Percentiles rank a stretch among this genome's conserved stretches.
Evolutionary conservation across 2,329 filamentous ascomycete genomes (phyloP).

Genomic region (Mycosphaerella sp.): DNA sequence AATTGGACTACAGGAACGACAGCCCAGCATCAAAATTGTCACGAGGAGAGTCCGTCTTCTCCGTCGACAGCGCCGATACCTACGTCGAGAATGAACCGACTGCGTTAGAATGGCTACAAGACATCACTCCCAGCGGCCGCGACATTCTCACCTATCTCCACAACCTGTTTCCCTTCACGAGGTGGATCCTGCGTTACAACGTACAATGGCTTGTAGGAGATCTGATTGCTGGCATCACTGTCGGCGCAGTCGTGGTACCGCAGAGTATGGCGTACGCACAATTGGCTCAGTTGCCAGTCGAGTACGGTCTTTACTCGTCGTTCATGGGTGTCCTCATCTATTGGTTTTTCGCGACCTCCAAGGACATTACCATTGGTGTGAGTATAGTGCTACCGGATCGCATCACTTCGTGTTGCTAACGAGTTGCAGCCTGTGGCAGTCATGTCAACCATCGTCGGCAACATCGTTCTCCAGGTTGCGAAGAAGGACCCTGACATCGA

Average conservation of each 20-base stretch:
- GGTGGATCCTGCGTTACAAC: conserved; percentile 91
- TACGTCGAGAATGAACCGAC: conserved; percentile 82
- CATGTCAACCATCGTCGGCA: conserved; percentile 84
- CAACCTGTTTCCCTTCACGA: conserved; percentile 76
- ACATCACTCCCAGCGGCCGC: conserved; percentile 54
- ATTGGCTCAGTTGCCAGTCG: conserved; percentile 68
- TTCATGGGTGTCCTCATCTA: conserved; percentile 95
- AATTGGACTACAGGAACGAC: conserved; percentile 63
- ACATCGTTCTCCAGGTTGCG: conserved; percentile 63
- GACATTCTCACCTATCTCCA: conserved; percentile 57
- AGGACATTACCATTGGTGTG: conserved; percentile 95
- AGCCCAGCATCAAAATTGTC: conserved; percentile 52
- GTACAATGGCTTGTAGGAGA: conserved; percentile 82
- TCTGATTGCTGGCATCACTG: conserved; percentile 74
- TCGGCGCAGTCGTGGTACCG: conserved; percentile 79
- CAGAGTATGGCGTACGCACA: conserved; percentile 94
- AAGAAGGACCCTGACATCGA: conserved; percentile 52
- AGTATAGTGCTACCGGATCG: conserved; percentile 34
- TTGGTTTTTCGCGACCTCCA: conserved; percentile 97
- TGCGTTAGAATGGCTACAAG: conserved; percentile 62
- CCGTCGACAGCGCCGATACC: conserved; percentile 63
- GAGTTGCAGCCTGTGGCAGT: conserved; percentile 76
- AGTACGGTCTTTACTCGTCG: conserved; percentile 89
- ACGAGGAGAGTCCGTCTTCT: conserved; percentile 73
- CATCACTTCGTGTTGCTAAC: conserved; percentile 7